phyloP scores from a whole-genome alignment of 345 rosid genomes.

The Cardamine occulta region DNA sequence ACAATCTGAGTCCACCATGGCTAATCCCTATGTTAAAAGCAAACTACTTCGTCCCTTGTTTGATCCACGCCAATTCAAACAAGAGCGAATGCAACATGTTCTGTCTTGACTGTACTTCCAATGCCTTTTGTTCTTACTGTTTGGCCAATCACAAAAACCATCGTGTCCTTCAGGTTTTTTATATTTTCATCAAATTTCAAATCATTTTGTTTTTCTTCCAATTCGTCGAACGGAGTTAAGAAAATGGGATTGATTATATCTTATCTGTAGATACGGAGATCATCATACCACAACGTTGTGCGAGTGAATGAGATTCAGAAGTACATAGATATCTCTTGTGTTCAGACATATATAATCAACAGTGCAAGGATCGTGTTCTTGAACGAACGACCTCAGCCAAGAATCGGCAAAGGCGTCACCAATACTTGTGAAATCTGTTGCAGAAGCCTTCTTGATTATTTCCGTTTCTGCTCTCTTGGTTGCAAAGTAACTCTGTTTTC shows the following conservation, averaged over 20 bases:
- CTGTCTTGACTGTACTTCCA: conserved; percentile 68
- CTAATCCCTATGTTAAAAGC: conserved; percentile 71
- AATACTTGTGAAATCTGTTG: conserved; percentile 87
- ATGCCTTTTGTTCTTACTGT: conserved; percentile 79
- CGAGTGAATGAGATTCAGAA: conserved; percentile 87
- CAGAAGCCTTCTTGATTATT: conserved; percentile 90
- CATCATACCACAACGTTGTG: conserved; percentile 94
- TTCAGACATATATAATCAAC: conserved; percentile 90
- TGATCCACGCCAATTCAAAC: conserved; percentile 62
- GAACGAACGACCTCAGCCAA: conserved; percentile 84
- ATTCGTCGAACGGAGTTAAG: not conserved
- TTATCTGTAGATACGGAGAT: conserved; percentile 75
- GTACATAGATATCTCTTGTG: conserved; percentile 78
- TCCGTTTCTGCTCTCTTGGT: conserved; percentile 91
- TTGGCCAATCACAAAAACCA: conserved; percentile 65
- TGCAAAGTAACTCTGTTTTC: conserved; percentile 59
- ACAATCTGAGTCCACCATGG: conserved; percentile 66
- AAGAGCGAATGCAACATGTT: conserved; percentile 89
- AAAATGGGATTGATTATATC: not conserved
- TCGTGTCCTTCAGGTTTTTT: conserved; percentile 69
- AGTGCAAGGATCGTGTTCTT: conserved; percentile 92
- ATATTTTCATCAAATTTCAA: conserved; percentile 1
- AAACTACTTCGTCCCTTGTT: conserved; percentile 71
- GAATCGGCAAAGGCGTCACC: conserved; percentile 94
- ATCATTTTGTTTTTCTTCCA: not conserved